Percentiles rank a stretch among this genome's conserved stretches.
These are phyloP conservation scores for Diaporthe sp. DNA, from an alignment of 2,329 filamentous ascomycete genomes.

Conservation along the genomic window DNA sequence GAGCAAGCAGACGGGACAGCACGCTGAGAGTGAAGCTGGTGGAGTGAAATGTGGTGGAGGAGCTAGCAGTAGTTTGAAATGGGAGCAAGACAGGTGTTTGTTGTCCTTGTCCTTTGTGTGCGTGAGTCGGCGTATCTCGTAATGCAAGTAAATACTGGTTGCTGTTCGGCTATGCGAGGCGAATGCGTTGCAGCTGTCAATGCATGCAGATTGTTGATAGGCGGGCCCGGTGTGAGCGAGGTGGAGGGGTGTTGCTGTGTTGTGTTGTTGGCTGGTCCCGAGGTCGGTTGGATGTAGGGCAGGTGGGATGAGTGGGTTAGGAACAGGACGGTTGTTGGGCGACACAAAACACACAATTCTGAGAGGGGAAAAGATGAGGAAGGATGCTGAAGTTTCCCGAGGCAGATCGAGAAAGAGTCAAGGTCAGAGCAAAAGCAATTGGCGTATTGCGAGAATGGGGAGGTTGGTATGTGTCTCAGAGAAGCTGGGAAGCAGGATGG, in stretches of 20 bases:
- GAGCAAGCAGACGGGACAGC: neutral
- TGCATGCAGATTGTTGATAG: constrained; percentile 30
- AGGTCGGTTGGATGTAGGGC: constrained; percentile 5
- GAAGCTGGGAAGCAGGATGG: constrained; percentile 24
- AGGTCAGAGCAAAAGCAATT: constrained; percentile 28
- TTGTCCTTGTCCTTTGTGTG: constrained; percentile 14
- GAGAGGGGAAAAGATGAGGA: constrained; percentile 11
- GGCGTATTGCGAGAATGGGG: constrained; percentile 34
- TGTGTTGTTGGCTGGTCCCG: constrained; percentile 22
- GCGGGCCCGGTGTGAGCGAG: constrained; percentile 18
- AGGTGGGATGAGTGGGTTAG: neutral
- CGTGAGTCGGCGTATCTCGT: constrained; percentile 2
- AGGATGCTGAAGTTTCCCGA: constrained; percentile 1
- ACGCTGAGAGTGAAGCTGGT: constrained; percentile 1
- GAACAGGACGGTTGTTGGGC: neutral
- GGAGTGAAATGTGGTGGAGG: neutral
- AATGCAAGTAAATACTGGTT: constrained; percentile 35
- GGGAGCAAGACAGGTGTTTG: constrained; percentile 11
- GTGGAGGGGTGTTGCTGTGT: constrained; percentile 13
- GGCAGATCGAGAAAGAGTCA: constrained; percentile 4
- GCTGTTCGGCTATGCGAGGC: constrained; percentile 33
- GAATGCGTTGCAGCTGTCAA: constrained; percentile 31
- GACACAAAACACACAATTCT: constrained; percentile 15
- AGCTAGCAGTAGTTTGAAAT: neutral
- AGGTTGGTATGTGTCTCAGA: constrained; percentile 35